Percentiles rank a stretch among this genome's conserved stretches.
Evolutionary conservation across 768 basidiomycete species (phyloP).

Genomic region (Lentinula sp.): DNA sequence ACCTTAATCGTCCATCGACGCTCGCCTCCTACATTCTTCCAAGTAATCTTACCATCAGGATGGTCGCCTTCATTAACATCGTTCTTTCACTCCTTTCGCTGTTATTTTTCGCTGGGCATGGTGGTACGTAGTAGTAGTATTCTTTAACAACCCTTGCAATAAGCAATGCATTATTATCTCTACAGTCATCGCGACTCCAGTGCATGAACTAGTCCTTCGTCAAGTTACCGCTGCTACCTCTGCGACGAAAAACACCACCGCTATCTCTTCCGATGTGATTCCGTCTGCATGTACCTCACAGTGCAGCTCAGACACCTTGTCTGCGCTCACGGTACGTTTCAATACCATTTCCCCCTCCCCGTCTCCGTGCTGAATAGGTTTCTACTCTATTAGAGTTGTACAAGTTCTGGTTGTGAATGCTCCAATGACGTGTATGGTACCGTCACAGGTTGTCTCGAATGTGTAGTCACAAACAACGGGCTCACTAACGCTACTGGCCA

Average conservation of each 20-base stretch:
- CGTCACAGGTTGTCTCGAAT: neutral
- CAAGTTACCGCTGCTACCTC: slow-evolving; percentile 1
- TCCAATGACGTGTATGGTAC: neutral
- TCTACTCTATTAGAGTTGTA: neutral
- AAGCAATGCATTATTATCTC: neutral
- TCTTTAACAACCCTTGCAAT: too few relatives aligned
- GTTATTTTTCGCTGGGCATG: neutral
- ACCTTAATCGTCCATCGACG: neutral
- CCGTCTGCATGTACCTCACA: slow-evolving; percentile 1
- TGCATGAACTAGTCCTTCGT: neutral
- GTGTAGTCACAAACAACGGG: neutral
- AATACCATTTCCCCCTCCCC: too few relatives aligned
- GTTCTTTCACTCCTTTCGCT: neutral
- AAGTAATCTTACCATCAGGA: slow-evolving; percentile 1
- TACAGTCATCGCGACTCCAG: neutral
- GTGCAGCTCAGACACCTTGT: neutral
- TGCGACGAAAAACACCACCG: neutral
- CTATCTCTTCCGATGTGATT: neutral
- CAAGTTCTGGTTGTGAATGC: neutral
- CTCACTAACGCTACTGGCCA: slow-evolving; percentile 1
- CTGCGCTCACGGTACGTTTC: neutral
- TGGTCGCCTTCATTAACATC: neutral
- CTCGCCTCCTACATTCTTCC: neutral
- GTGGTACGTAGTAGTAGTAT: neutral
- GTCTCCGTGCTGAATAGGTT: neutral